phyloP scores from a whole-genome alignment of 2,329 filamentous ascomycete species.

The Atkinsonella hypoxylon region DNA sequence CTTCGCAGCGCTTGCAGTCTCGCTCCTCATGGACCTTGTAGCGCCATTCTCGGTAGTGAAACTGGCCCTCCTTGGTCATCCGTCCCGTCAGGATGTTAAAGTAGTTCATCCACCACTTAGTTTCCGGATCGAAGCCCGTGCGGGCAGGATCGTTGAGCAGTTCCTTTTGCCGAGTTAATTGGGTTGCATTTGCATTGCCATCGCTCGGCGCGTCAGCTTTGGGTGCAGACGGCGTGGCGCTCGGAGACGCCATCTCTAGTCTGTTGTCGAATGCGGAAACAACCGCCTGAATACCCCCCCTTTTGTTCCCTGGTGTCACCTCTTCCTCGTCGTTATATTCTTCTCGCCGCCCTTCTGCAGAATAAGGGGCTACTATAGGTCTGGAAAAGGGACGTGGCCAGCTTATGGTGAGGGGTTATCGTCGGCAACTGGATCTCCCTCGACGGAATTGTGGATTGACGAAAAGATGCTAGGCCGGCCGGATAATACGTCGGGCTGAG shows the following conservation, averaged over 20 bases:
- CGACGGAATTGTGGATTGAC: not conserved
- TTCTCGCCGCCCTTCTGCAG: not conserved
- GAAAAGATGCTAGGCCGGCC: not conserved
- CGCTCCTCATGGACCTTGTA: conserved; percentile 63
- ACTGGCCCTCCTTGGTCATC: conserved; percentile 55
- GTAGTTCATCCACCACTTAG: conserved; percentile 66
- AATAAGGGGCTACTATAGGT: not conserved
- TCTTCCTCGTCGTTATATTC: not conserved
- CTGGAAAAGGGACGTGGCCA: not conserved
- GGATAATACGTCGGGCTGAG: not conserved
- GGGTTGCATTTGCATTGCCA: conserved; percentile 3
- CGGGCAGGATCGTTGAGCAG: conserved; percentile 46
- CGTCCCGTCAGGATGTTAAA: conserved; percentile 69
- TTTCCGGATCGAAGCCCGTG: conserved; percentile 51
- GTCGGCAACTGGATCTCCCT: conserved; percentile 4
- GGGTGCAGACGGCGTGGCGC: conserved; percentile 4
- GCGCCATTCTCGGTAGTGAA: conserved; percentile 66
- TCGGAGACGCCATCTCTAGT: conserved; percentile 5
- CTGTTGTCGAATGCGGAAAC: not conserved
- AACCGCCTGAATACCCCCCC: not conserved
- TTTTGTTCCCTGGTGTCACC: not conserved
- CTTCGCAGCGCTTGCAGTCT: conserved; percentile 73
- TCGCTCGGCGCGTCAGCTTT: conserved; percentile 9
- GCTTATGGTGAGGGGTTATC: not conserved
- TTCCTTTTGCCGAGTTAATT: conserved; percentile 16